Evolutionary conservation across 345 rosid species (phyloP).

Genomic region (Salix brachista): DNA sequence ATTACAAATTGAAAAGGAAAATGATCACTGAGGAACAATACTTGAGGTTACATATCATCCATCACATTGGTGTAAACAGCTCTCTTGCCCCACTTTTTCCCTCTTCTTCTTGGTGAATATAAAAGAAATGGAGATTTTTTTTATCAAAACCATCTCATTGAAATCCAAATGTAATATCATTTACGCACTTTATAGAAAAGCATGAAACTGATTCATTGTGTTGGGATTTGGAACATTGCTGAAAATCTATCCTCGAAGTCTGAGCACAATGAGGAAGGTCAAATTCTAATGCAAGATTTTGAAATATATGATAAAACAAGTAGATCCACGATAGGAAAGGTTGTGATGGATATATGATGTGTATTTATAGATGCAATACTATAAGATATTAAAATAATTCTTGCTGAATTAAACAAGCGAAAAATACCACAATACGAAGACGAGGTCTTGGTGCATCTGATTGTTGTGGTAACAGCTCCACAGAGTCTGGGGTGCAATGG

Average conservation of each 20-base stretch:
- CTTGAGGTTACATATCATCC: neutral
- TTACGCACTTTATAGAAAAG: neutral
- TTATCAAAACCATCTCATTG: neutral
- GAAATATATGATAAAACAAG: neutral
- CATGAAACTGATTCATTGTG: neutral
- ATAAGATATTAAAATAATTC: neutral
- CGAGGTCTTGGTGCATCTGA: slow-evolving; percentile 64
- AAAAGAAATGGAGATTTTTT: neutral
- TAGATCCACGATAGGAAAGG: neutral
- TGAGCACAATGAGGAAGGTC: neutral
- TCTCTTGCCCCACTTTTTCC: neutral
- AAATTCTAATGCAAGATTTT: neutral
- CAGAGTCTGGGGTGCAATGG: slow-evolving; percentile 80
- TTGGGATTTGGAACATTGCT: neutral
- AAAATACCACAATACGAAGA: slow-evolving; percentile 77
- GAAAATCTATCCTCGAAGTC: neutral
- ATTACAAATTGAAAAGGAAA: neutral
- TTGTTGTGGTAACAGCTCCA: slow-evolving; percentile 78
- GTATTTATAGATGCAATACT: neutral
- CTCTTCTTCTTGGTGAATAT: neutral
- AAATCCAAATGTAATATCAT: neutral
- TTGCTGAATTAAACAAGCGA: slow-evolving; percentile 2
- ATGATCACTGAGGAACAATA: neutral
- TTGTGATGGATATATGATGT: neutral
- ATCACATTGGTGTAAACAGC: neutral